Base-by-base conservation (phyloP, 2,329 filamentous ascomycete genomes). In the Xylariales sp. region DNA sequence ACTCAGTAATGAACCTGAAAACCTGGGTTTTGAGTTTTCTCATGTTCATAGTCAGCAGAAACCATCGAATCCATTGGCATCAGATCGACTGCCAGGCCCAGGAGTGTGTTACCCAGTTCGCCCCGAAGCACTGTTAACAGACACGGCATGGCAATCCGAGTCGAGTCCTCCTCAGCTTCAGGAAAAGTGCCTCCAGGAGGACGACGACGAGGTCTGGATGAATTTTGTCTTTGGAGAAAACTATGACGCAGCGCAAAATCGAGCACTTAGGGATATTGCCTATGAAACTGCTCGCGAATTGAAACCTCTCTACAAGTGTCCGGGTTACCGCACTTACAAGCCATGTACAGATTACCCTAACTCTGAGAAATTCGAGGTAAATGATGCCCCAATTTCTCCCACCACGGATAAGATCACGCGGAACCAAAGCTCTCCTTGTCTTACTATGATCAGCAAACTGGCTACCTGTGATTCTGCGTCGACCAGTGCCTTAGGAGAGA, bases 161-260 rank as follows among this genome's bases (percentile, higher is more conserved):
- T 13, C 7, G 17, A 10, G 11, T 10, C 17, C 12, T 10, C 17
- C 30, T 16, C 28, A 45, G 28, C 14, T 35, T 6, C 17, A 27
- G 33, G 32, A 27, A 12, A 16, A 14, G 11, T 40, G 19, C 2
- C 20, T 18, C 32, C 11, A 29, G 34, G 38, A 27, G n/a, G 37
- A 51, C 23, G 48, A 52, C 19, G 46, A 55, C n/a, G 29, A 30
- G n/a, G 38, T 42, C 30, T 59, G 56, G 56, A 56, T 52, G 50
- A 50, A 50, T 29, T 57, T 59, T 20, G 47, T 46, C 5, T 50
- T 49, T n/a, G 49, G 45, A 16, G 46, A 43, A 6, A 43, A 52
- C 17, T 50, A 39, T 24, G 50, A 56, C 8, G 48, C 51, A 12
- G 11, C 55, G 33, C 29, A 51, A 32, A 37, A 33, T 6, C 35